phyloP scores from a whole-genome alignment of 192 early-diverging fungal species.

The Oehlia diaphana region DNA sequence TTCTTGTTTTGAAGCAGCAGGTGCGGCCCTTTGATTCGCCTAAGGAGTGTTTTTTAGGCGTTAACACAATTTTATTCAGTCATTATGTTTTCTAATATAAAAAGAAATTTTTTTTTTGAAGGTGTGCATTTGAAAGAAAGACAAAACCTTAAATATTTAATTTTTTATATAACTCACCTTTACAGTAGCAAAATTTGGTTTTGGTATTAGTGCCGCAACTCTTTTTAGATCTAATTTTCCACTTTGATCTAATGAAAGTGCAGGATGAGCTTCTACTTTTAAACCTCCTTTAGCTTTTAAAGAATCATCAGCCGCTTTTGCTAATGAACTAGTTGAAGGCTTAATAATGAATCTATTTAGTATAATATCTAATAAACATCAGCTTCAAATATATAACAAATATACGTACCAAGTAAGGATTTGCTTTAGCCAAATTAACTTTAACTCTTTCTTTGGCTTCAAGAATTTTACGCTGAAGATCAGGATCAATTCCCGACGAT shows the following conservation, averaged over 20 bases:
- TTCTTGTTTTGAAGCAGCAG: constrained; percentile 45
- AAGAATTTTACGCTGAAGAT: constrained; percentile 52
- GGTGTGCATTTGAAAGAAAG: constrained; percentile 27
- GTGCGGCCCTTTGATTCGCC: constrained; percentile 64
- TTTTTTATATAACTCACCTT: constrained; percentile 33
- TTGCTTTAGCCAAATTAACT: constrained; percentile 21
- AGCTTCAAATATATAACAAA: not conserved
- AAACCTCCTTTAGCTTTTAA: constrained; percentile 38
- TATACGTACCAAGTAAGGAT: constrained; percentile 27
- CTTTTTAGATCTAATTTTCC: constrained; percentile 47
- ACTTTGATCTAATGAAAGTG: constrained; percentile 45
- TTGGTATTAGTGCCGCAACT: constrained; percentile 51
- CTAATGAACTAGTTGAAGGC: constrained; percentile 27
- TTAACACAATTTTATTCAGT: not conserved
- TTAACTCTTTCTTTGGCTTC: constrained; percentile 43
- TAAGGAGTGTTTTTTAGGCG: constrained; percentile 48
- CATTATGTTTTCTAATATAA: constrained; percentile 14
- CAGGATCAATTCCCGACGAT: constrained; percentile 26
- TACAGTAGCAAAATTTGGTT: constrained; percentile 47
- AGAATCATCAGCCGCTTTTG: constrained; percentile 24
- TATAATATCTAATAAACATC: not conserved
- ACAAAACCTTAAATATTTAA: not conserved
- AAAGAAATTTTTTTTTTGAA: not conserved
- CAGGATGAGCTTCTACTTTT: constrained; percentile 38
- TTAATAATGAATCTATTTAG: not conserved